Conservation (phyloP, 108 stramenopile species). For the Cyclotella choctawhatcheeana region DNA sequence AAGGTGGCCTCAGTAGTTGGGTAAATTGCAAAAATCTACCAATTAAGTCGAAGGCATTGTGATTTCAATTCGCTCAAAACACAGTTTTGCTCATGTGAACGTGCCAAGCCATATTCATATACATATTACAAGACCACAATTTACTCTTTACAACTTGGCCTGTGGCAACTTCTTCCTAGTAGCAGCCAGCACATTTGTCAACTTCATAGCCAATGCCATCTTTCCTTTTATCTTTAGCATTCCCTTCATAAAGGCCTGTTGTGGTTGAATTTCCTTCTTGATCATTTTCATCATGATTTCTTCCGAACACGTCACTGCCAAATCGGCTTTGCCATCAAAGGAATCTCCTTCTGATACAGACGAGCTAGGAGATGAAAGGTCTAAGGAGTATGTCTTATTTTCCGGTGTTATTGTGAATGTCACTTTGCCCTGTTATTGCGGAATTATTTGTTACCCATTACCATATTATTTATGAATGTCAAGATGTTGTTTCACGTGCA, state of each 20-base stretch:
- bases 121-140: no score
- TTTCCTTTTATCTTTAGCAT: constrained; percentile 84
- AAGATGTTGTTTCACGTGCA: no score
- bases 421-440: constrained; percentile 38
- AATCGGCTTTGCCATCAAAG: constrained; percentile 39
- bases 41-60: no score
- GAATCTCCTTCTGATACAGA: constrained; percentile 37
- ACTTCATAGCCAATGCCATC: constrained; percentile 85
- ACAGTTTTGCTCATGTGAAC: no score
- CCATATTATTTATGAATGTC: no score
- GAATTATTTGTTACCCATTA: no score
- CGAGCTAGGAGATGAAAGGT: constrained; percentile 38
- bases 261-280: constrained; percentile 48
- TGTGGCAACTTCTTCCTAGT: constrained; percentile 68
- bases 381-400: constrained; percentile 37
- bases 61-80: no score
- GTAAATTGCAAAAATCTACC: neutral
- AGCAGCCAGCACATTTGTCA: constrained; percentile 72
- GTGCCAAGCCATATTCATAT: no score
- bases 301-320: constrained; percentile 31
- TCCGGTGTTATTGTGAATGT: constrained; percentile 34
- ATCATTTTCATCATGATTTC: constrained; percentile 55
- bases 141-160: constrained; percentile 34
- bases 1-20: constrained; percentile 45
- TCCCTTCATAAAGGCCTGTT: constrained; percentile 61